Conservation (phyloP, 2,329 filamentous ascomycete species). For the Aspergillus fumigatus region DNA sequence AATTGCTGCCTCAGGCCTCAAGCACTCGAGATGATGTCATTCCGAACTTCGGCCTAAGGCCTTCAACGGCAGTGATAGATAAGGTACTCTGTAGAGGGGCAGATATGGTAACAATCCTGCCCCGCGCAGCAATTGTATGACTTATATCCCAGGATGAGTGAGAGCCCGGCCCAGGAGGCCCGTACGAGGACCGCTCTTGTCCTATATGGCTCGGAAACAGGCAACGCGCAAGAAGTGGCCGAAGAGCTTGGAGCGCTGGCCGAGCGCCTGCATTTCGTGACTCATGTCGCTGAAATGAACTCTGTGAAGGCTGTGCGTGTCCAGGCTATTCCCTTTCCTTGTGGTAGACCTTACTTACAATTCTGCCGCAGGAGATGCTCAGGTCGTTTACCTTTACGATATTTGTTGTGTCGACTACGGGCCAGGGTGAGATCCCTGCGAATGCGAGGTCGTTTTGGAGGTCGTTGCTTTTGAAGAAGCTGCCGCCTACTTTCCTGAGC, state of each 20-base stretch:
- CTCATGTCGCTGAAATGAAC: conserved; percentile 72
- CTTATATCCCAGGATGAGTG: conserved; percentile 20
- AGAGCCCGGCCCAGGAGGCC: conserved; percentile 8
- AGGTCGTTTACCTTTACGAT: conserved; percentile 45
- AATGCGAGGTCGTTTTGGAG: conserved; percentile 84
- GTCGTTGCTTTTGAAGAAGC: conserved; percentile 70
- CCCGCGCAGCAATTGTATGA: not conserved
- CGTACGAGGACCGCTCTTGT: conserved; percentile 57
- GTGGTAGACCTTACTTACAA: not conserved
- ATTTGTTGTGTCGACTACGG: conserved; percentile 85
- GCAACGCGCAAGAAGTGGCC: conserved; percentile 87
- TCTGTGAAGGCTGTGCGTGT: conserved; percentile 64
- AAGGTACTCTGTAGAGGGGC: not conserved
- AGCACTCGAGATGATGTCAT: conserved; percentile 27
- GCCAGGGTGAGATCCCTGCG: conserved; percentile 85
- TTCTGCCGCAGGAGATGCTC: conserved; percentile 27
- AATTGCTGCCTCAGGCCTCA: conserved; percentile 1
- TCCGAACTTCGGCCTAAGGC: conserved; percentile 17
- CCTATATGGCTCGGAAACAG: conserved; percentile 91
- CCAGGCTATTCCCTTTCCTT: not conserved
- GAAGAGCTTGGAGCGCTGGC: conserved; percentile 72
- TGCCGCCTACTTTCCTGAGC: conserved; percentile 65
- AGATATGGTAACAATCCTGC: conserved; percentile 1
- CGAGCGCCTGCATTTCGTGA: conserved; percentile 74
- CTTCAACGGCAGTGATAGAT: conserved; percentile 13